A percentile compares a stretch with the other conserved stretches of the same genome.
phyloP scores from a whole-genome alignment of 1,139 yeast species.

The Nakaseomyces glabratus region DNA sequence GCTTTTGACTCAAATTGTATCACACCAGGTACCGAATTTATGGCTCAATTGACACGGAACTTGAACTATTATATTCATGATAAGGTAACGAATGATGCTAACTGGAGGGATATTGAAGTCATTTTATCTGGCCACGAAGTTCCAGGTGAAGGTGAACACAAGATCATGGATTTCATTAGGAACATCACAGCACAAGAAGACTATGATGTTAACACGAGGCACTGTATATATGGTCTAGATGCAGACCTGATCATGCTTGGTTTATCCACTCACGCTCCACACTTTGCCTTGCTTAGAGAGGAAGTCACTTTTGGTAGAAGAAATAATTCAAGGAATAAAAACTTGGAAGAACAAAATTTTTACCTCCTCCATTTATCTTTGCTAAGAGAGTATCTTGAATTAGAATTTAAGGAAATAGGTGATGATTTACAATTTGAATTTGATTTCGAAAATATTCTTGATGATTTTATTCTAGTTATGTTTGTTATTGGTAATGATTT shows the following conservation, averaged over 20 bases:
- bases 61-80: constrained; percentile 86
- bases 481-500: constrained; percentile 97
- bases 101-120: constrained; percentile 80
- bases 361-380: constrained; percentile 75
- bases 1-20: constrained; percentile 93
- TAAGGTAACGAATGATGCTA: constrained; percentile 81
- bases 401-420: constrained; percentile 70
- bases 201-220: constrained; percentile 80
- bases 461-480: constrained; percentile 86
- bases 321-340: constrained; percentile 38
- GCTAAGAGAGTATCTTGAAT: constrained; percentile 80
- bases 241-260: constrained; percentile 97
- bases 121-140: constrained; percentile 92
- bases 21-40: constrained; percentile 98
- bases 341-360: constrained; percentile 72
- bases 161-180: constrained; percentile 91
- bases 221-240: constrained; percentile 94
- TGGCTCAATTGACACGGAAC: constrained; percentile 80
- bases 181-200: constrained; percentile 54
- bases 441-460: constrained; percentile 80
- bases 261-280: constrained; percentile 94
- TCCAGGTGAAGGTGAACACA: constrained; percentile 99
- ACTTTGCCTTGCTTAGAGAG: constrained; percentile 87
- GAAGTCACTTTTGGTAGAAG: constrained; percentile 84
- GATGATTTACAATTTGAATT: constrained; percentile 59